These are phyloP conservation scores for Wallacemonas rigidus DNA, from an alignment of 208 protist genomes.

Conservation along the genomic window DNA sequence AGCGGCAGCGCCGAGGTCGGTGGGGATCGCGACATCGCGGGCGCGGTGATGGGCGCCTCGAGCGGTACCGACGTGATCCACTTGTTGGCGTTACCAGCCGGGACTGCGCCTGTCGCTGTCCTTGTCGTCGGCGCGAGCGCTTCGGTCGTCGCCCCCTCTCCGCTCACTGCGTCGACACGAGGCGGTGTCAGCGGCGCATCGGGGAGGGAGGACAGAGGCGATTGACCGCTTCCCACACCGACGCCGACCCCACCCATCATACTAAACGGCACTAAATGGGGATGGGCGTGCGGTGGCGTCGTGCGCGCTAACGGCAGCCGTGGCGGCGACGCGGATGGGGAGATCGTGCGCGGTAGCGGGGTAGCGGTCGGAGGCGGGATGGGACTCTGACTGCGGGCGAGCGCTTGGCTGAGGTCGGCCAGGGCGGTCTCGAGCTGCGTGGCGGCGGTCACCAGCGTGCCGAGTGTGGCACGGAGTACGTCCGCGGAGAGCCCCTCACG, in stretches of 20 bases:
- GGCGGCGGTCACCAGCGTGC: not conserved
- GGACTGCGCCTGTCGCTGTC: no score
- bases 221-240: not conserved
- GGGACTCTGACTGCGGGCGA: not conserved
- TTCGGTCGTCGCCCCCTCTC: no score
- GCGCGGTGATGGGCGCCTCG: not conserved
- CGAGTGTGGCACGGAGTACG: not conserved
- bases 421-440: not conserved
- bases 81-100: no score
- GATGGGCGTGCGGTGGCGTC: no score
- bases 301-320: not conserved
- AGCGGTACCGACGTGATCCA: no score
- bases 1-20: not conserved
- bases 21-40: not conserved
- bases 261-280: no score
- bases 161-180: not conserved
- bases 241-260: no score
- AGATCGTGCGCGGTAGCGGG: not conserved
- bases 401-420: not conserved
- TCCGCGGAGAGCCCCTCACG: not conserved
- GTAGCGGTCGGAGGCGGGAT: not conserved
- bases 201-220: not conserved
- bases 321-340: constrained; percentile 3
- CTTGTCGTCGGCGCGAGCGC: no score
- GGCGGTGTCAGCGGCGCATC: constrained; percentile 4